Percentiles rank a stretch among this genome's conserved stretches.
Evolutionary conservation across 176 grass and related monocot genomes (phyloP).

Genomic region (Oryza longistaminata): DNA sequence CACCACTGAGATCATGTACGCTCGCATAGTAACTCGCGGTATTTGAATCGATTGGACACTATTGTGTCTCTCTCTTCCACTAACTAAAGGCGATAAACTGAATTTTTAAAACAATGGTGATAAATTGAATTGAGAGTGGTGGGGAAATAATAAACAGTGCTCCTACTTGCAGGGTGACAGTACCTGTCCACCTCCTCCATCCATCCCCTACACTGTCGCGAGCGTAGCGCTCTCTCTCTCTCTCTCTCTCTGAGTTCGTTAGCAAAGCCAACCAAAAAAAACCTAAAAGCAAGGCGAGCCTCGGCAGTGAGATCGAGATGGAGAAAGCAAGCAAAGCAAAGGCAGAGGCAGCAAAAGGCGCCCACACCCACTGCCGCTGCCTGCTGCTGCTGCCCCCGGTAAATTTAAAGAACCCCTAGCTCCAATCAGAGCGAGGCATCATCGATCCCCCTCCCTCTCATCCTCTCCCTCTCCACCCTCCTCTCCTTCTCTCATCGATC

Average conservation of each 20-base stretch:
- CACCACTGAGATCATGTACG: no score
- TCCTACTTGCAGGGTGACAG: background rate
- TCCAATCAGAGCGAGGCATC: conserved; percentile 13
- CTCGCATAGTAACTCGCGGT: no score
- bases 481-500: conserved; percentile 39
- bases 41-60: background rate
- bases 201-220: background rate
- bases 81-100: background rate
- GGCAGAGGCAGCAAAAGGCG: conserved; percentile 34
- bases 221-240: background rate
- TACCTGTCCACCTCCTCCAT: background rate
- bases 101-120: background rate
- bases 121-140: background rate
- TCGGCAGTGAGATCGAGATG: conserved; percentile 37
- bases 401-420: conserved; percentile 13
- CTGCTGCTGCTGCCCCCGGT: background rate
- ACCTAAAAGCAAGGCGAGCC: conserved; percentile 12
- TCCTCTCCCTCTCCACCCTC: background rate
- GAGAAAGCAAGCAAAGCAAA: conserved; percentile 47
- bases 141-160: background rate
- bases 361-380: conserved; percentile 28
- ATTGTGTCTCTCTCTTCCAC: background rate
- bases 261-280: conserved; percentile 36
- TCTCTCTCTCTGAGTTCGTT: conserved; percentile 18
- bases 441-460: background rate